Conservation (phyloP, 2,329 filamentous ascomycete genomes). For the Colletotrichum sojae region DNA sequence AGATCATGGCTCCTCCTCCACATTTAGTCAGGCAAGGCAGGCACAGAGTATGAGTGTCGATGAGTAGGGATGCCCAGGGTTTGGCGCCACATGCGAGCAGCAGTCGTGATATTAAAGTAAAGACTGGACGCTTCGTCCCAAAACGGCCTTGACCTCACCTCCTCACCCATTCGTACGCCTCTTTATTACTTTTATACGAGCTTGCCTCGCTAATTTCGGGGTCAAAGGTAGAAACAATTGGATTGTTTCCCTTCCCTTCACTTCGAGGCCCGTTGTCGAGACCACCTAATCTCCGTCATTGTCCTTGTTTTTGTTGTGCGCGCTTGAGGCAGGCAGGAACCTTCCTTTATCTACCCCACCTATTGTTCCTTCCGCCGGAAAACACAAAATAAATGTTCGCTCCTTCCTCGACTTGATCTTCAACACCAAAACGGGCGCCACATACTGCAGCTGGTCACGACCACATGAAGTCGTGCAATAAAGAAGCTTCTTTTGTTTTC, state of each 20-base stretch:
- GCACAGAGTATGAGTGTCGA: slow-evolving; percentile 23
- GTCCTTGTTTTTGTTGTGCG: slow-evolving; percentile 1
- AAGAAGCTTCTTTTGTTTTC: slow-evolving; percentile 16
- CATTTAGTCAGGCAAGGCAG: slow-evolving; percentile 2
- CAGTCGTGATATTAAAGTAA: slow-evolving; percentile 37
- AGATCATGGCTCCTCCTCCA: slow-evolving; percentile 28
- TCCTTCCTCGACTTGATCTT: slow-evolving; percentile 20
- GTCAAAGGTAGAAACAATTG: slow-evolving; percentile 37
- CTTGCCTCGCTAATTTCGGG: slow-evolving; percentile 25
- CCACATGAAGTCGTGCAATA: slow-evolving; percentile 29
- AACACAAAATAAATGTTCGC: slow-evolving; percentile 23
- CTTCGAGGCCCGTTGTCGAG: slow-evolving; percentile 31
- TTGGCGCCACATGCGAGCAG: slow-evolving; percentile 22
- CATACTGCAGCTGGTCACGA: slow-evolving; percentile 1
- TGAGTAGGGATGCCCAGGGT: slow-evolving; percentile 31
- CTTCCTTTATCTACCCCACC: slow-evolving; percentile 19
- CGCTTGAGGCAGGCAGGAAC: slow-evolving; percentile 35
- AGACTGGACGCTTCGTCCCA: slow-evolving; percentile 26
- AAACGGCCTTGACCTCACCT: slow-evolving; percentile 24
- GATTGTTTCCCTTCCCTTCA: slow-evolving; percentile 39
- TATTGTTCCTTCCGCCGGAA: slow-evolving; percentile 25
- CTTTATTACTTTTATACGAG: neutral
- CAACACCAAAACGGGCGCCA: neutral
- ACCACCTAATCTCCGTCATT: slow-evolving; percentile 29
- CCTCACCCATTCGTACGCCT: slow-evolving; percentile 28